A percentile compares a stretch with the other conserved stretches of the same genome.
These are phyloP conservation scores for Catharanthus roseus DNA, from an alignment of 257 asterid species.

Conservation along the genomic window DNA sequence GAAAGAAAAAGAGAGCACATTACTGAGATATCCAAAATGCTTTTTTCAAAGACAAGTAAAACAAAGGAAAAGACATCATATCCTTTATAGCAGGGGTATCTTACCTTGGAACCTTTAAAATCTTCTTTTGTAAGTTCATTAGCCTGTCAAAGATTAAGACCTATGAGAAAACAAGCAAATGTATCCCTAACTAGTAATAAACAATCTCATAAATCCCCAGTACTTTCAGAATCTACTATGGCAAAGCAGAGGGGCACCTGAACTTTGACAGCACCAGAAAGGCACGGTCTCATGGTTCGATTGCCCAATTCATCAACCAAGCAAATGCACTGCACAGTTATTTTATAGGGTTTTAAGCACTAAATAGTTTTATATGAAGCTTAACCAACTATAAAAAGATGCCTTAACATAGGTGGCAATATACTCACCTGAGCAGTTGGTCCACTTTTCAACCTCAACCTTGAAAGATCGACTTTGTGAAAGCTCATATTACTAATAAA, in stretches of 20 bases:
- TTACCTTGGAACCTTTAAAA: conserved; percentile 90
- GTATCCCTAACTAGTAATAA: background rate
- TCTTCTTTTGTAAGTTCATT: conserved; percentile 64
- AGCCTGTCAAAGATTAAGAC: conserved; percentile 53
- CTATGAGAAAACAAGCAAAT: conserved; percentile 21
- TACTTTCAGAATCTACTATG: conserved; percentile 10
- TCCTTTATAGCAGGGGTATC: conserved; percentile 10
- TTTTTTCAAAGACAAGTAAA: background rate
- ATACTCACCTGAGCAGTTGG: conserved; percentile 72
- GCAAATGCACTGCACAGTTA: conserved; percentile 76
- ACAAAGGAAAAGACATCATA: background rate
- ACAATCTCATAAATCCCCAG: conserved; percentile 11
- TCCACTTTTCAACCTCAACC: conserved; percentile 75
- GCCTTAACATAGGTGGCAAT: conserved; percentile 6
- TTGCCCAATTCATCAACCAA: conserved; percentile 87
- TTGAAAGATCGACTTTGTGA: conserved; percentile 61
- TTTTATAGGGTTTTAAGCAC: conserved; percentile 14
- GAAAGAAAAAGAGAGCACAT: conserved; percentile 25
- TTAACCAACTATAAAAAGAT: background rate
- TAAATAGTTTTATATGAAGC: background rate
- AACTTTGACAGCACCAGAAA: conserved; percentile 76
- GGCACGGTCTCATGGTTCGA: conserved; percentile 98
- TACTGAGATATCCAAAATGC: conserved; percentile 8
- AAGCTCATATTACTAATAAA: conserved; percentile 66
- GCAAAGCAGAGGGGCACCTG: conserved; percentile 46